Percentiles rank a stretch among this genome's conserved stretches.
Conservation (phyloP, 768 basidiomycete genomes). For the Tephrocybe rancida region DNA sequence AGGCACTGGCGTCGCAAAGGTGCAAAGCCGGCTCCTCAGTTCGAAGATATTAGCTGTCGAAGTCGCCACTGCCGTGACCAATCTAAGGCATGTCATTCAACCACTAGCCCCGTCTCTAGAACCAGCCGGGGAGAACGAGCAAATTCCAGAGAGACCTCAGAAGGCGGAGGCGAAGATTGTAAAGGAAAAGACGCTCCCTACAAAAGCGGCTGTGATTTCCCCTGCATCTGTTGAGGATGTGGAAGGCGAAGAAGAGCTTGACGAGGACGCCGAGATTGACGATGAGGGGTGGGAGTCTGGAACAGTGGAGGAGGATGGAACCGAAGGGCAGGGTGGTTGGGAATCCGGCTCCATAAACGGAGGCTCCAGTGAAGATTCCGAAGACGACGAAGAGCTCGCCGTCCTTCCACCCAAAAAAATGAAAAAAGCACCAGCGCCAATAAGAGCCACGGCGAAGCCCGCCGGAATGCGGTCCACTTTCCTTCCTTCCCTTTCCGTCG, state of each 20-base stretch:
- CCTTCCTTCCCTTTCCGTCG: slow-evolving; percentile 86
- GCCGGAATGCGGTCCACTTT: slow-evolving; percentile 58
- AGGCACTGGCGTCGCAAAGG: slow-evolving; percentile 54
- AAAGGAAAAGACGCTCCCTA: slow-evolving; percentile 14
- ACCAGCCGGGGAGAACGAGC: slow-evolving; percentile 14
- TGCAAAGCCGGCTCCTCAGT: slow-evolving; percentile 74
- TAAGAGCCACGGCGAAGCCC: slow-evolving; percentile 21
- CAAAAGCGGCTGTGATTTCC: not conserved
- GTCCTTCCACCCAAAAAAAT: slow-evolving; percentile 24
- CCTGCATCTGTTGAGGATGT: slow-evolving; percentile 11
- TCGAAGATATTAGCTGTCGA: slow-evolving; percentile 72
- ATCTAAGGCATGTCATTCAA: slow-evolving; percentile 46
- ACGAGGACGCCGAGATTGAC: slow-evolving; percentile 23
- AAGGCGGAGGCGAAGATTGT: slow-evolving; percentile 23
- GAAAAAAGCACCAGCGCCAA: slow-evolving; percentile 27
- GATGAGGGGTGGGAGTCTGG: slow-evolving; percentile 46
- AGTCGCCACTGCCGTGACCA: slow-evolving; percentile 51
- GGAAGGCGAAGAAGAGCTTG: slow-evolving; percentile 21
- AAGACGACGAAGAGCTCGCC: slow-evolving; percentile 32
- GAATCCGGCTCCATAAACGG: slow-evolving; percentile 52
- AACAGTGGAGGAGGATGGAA: slow-evolving; percentile 33
- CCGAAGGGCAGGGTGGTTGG: slow-evolving; percentile 44
- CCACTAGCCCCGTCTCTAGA: slow-evolving; percentile 21
- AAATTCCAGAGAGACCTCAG: slow-evolving; percentile 19
- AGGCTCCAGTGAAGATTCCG: slow-evolving; percentile 27